Evolutionary conservation across 495 filamentous ascomycete species (phyloP), one percentile per base, ranked within the genome.

Genomic region (Extremus antarcticus): DNA sequence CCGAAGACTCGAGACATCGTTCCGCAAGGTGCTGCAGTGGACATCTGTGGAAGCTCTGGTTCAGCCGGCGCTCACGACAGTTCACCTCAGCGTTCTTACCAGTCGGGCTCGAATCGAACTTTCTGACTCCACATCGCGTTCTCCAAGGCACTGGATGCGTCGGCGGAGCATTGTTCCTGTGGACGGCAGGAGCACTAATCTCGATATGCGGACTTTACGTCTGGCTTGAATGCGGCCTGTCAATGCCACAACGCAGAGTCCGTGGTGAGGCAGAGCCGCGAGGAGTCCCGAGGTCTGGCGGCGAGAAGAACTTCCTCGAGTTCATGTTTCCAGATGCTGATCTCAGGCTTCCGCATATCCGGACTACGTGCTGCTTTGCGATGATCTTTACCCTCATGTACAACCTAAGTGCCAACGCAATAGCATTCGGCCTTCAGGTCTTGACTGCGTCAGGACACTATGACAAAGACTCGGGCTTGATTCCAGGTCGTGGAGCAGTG

Each of bases 231-330:
- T 64, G 71, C 15, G 73, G 73, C 3, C 53, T 75, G 0, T 68
- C 68, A n/a, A 67, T 75, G 17, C 76, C 76, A 3, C 51, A 53
- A 20, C n/a, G 51, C 8, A 53, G 19, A n/a, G 24, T 53, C 39
- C 3, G 23, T 4, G 51, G 39, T 17, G 51, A 53, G 51, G 25
- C 24, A 15, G 51, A 53, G 23, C 51, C 51, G 3, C 51, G 51
- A 17, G 51, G 51, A 4, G 51, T 69, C 69, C 24, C 68, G 13
- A 66, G 76, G 21, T 75, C 65, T 54, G 77, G 77, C 16, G 77
- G 76, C 7, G 72, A 73, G 41, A 68, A 76, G 48, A 77, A 80
- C 58, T 80, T 78, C 59, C 71, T 78, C 49, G 62, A 32, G n/a
- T 47, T 41, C 25, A 46, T 52, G 41, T 43, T 39, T n/a, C 63